These are phyloP conservation scores for Penicillium sp. DNA, from an alignment of 2,329 filamentous ascomycete genomes.

Conservation along the genomic window DNA sequence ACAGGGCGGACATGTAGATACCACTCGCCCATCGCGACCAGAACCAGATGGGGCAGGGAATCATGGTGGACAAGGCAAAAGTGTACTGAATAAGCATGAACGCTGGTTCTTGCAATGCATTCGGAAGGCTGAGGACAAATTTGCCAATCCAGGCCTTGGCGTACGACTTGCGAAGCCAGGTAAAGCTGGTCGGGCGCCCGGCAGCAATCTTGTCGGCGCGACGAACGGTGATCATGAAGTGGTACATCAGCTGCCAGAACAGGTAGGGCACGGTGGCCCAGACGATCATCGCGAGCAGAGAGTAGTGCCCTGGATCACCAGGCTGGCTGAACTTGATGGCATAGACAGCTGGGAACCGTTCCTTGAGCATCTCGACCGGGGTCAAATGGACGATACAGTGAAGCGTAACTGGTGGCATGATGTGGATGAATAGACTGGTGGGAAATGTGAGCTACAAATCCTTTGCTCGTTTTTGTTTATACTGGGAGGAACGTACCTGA, in stretches of 20 bases:
- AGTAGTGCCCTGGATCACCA: slow-evolving; percentile 80
- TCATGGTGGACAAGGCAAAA: slow-evolving; percentile 91
- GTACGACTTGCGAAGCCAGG: slow-evolving; percentile 93
- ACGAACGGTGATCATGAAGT: slow-evolving; percentile 92
- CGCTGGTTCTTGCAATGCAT: slow-evolving; percentile 77
- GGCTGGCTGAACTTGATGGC: slow-evolving; percentile 73
- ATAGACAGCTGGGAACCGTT: slow-evolving; percentile 83
- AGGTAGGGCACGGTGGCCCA: slow-evolving; percentile 95
- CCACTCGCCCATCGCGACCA: slow-evolving; percentile 82
- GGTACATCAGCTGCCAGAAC: slow-evolving; percentile 90
- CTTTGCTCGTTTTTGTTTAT: not conserved
- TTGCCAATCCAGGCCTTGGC: slow-evolving; percentile 87
- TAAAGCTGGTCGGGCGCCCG: slow-evolving; percentile 93
- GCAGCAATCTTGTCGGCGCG: slow-evolving; percentile 96
- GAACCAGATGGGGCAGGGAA: slow-evolving; percentile 95
- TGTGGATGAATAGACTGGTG: slow-evolving; percentile 89
- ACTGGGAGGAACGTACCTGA: slow-evolving; percentile 61
- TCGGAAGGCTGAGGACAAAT: slow-evolving; percentile 78
- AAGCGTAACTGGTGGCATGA: slow-evolving; percentile 94
- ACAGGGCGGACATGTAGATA: slow-evolving; percentile 78
- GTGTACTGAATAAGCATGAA: slow-evolving; percentile 97
- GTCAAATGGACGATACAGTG: slow-evolving; percentile 91
- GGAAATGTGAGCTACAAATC: slow-evolving; percentile 5
- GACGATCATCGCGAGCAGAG: slow-evolving; percentile 80
- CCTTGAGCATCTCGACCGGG: slow-evolving; percentile 66